phyloP scores from a whole-genome alignment of 768 basidiomycete genomes.

The Sarcodon aspratus region DNA sequence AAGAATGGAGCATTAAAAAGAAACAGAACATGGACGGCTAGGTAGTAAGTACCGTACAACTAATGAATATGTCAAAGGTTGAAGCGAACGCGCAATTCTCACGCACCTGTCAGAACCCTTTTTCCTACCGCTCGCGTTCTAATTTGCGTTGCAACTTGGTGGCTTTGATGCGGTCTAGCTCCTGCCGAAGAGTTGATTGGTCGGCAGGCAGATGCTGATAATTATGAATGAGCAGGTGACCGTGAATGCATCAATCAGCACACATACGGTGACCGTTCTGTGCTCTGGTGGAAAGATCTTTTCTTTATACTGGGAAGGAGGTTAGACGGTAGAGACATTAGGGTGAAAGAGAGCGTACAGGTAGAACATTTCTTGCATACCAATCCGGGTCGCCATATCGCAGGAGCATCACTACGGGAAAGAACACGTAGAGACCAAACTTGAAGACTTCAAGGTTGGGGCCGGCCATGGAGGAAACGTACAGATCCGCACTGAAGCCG shows the following conservation, averaged over 20 bases:
- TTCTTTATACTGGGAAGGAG: slow-evolving; percentile 47
- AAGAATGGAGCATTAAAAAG: slow-evolving; percentile 10
- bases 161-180: slow-evolving; percentile 61
- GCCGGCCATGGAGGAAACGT: slow-evolving; percentile 41
- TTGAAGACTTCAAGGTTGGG: slow-evolving; percentile 87
- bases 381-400: slow-evolving; percentile 86
- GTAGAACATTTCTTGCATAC: slow-evolving; percentile 70
- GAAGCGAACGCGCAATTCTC: too few species aligned
- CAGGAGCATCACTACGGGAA: slow-evolving; percentile 68
- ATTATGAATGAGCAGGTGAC: not conserved
- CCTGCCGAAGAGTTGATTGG: slow-evolving; percentile 51
- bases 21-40: not conserved
- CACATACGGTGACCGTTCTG: slow-evolving; percentile 37
- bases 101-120: too few species aligned
- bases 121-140: slow-evolving; percentile 30
- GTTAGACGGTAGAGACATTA: not conserved
- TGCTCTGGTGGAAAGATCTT: slow-evolving; percentile 57
- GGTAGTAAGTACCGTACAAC: not conserved
- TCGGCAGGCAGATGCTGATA: slow-evolving; percentile 53
- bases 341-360: slow-evolving; percentile 31
- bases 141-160: slow-evolving; percentile 36
- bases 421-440: slow-evolving; percentile 77
- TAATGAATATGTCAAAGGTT: not conserved
- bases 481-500: not conserved
- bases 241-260: not conserved